phyloP scores from a whole-genome alignment of 164 flowering plant species.

The Warburgia ugandensis region DNA sequence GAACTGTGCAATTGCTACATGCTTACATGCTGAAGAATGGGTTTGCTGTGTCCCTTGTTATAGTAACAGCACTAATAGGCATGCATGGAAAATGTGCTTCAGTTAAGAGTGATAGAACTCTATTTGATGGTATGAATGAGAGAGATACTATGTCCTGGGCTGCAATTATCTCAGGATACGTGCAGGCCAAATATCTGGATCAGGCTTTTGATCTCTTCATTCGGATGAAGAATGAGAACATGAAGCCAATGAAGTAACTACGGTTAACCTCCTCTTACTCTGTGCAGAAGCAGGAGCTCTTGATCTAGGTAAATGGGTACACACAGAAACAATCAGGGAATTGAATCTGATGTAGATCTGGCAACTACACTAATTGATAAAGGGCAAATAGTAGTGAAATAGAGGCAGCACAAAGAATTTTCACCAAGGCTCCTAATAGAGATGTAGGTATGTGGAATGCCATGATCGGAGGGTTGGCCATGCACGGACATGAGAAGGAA shows the following conservation, averaged over 20 bases:
- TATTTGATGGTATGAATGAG: constrained; percentile 30
- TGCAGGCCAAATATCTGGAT: constrained; percentile 21
- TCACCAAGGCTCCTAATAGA: constrained; percentile 22
- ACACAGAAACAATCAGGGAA: constrained; percentile 31
- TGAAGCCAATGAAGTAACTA: constrained; percentile 31
- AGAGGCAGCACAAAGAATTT: constrained; percentile 28
- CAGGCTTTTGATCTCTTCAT: constrained; percentile 33
- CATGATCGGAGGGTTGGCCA: constrained; percentile 45
- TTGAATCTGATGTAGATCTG: constrained; percentile 29
- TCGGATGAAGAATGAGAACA: constrained; percentile 26
- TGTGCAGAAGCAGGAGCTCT: constrained; percentile 47
- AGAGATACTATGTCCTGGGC: constrained; percentile 40
- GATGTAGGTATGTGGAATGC: constrained; percentile 54
- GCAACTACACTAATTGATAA: constrained; percentile 39
- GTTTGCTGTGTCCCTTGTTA: constrained; percentile 23
- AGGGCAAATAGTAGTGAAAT: constrained; percentile 49
- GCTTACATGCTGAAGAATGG: constrained; percentile 41
- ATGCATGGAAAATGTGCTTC: constrained; percentile 57
- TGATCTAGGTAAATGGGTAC: constrained; percentile 45
- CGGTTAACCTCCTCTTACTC: constrained; percentile 35
- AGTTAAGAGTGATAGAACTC: constrained; percentile 25
- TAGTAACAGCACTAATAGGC: constrained; percentile 41
- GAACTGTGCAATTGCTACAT: constrained; percentile 45
- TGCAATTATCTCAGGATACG: constrained; percentile 41
- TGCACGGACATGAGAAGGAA: constrained; percentile 51